phyloP scores from a whole-genome alignment of 1,139 yeast species.

The Diutina scorzettiae region DNA sequence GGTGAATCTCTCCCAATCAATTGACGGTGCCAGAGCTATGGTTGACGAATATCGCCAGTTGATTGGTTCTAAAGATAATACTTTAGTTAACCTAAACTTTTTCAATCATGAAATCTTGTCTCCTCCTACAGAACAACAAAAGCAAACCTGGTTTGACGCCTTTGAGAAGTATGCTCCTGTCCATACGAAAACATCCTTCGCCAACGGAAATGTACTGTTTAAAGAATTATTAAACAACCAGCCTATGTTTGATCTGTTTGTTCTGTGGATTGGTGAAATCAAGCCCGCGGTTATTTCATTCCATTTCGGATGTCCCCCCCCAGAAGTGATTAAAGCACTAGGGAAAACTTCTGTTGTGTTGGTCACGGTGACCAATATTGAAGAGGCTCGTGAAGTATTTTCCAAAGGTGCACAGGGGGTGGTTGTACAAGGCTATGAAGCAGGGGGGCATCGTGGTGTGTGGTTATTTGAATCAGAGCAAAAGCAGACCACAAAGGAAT shows the following conservation, averaged over 20 bases:
- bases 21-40: constrained; percentile 8
- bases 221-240: constrained; percentile 16
- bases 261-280: constrained; percentile 10
- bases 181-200: constrained; percentile 8
- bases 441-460: constrained; percentile 45
- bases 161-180: constrained; percentile 2
- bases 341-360: constrained; percentile 35
- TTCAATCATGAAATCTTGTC: constrained; percentile 26
- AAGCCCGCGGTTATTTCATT: constrained; percentile 27
- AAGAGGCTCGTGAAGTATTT: constrained; percentile 21
- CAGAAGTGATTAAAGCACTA: constrained; percentile 25
- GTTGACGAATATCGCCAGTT: constrained; percentile 8
- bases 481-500: constrained; percentile 21
- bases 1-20: constrained; percentile 14
- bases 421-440: constrained; percentile 39
- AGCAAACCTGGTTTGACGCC: constrained; percentile 16
- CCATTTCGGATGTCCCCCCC: constrained; percentile 36
- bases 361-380: constrained; percentile 32
- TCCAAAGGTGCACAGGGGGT: constrained; percentile 26
- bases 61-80: constrained; percentile 10
- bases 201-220: constrained; percentile 25
- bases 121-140: constrained; percentile 13
- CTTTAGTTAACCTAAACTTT: constrained; percentile 32
- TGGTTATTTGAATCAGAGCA: constrained; percentile 23
- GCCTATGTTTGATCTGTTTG: constrained; percentile 10